A percentile compares a stretch with the other conserved stretches of the same genome.
phyloP scores from a whole-genome alignment of 1,139 yeast species.

The Debaryomyces fabryi region DNA sequence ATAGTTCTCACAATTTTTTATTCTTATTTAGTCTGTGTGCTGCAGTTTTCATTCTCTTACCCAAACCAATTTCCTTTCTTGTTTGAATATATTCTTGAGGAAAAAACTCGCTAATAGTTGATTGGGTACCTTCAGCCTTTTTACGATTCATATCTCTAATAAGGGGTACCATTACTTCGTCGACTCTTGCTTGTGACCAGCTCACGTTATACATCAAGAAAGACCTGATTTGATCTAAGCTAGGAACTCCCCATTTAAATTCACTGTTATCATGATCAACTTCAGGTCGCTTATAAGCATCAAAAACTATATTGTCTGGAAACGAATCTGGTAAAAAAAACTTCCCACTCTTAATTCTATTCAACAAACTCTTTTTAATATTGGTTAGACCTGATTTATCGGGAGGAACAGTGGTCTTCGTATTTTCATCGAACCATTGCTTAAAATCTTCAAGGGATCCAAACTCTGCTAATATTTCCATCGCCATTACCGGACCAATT shows the following conservation, averaged over 20 bases:
- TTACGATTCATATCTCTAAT: conserved; percentile 74
- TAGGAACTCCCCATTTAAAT: conserved; percentile 91
- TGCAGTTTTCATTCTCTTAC: conserved; percentile 64
- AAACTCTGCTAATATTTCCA: conserved; percentile 93
- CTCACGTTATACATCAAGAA: conserved; percentile 74
- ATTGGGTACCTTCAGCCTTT: conserved; percentile 55
- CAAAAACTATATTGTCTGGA: conserved; percentile 68
- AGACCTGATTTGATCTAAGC: conserved; percentile 73
- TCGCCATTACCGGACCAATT: conserved; percentile 88
- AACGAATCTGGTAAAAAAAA: conserved; percentile 65
- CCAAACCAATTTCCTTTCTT: conserved; percentile 49
- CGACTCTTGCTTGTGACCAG: conserved; percentile 78
- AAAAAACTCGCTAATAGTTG: conserved; percentile 61
- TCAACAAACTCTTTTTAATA: conserved; percentile 52
- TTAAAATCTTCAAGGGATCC: conserved; percentile 42
- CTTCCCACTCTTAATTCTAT: conserved; percentile 59
- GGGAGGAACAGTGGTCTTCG: conserved; percentile 19
- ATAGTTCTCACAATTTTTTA: conserved; percentile 1
- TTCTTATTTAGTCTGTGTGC: conserved; percentile 49
- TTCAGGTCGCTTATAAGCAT: conserved; percentile 78
- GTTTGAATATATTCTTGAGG: conserved; percentile 51
- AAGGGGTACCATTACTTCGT: conserved; percentile 87
- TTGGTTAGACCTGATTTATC: conserved; percentile 24
- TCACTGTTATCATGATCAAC: conserved; percentile 79
- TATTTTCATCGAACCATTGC: conserved; percentile 41